Evolutionary conservation across 352 stramenopile species (phyloP), one percentile per base, ranked within the genome.

Genomic region (Pythium grandisporangium): DNA sequence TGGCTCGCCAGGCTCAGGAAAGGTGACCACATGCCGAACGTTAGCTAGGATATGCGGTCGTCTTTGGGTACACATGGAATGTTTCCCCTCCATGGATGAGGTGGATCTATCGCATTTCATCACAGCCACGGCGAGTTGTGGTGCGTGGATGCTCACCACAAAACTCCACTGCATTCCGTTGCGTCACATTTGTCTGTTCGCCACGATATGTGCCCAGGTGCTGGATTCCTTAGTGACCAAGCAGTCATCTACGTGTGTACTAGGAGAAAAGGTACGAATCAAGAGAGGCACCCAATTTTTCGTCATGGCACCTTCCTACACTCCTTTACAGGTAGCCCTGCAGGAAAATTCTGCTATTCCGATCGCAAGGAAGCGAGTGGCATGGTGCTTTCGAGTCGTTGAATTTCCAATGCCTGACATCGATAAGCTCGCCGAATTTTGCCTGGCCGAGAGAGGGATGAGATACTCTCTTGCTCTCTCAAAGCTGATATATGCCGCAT

Each of bases 21-120:
- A 84, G 43, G 61, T 62, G 2, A 70, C 68, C 0, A 63, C 73
- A 2, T 68, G 50, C 17, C 19, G 49, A 0, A 54, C 61, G 14
- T 33, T 91, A 1, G 51, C 69, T 29, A 58, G 53, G 5, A 37
- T 70, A 8, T 85, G 75, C 35, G 78, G 68, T 8, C 66, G 67
- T 2, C 39, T 91, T 1, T 68, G 59, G 12, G 47, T 75, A 4
- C 51, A 40, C 3, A n/a, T n/a, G n/a, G n/a, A n/a, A n/a, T n/a
- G n/a, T n/a, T n/a, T n/a, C n/a, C n/a, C n/a, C n/a, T n/a, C n/a
- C n/a, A n/a, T n/a, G n/a, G n/a, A n/a, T n/a, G n/a, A n/a, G n/a
- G n/a, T n/a, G n/a, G n/a, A n/a, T n/a, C n/a, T n/a, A n/a, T n/a
- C n/a, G n/a, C n/a, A n/a, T n/a, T n/a, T 77, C 21, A 27, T 83